A percentile compares a stretch with the other conserved stretches of the same genome.
These are phyloP conservation scores for Phaseolus lunatus DNA, from an alignment of 306 rosid species.

Conservation along the genomic window DNA sequence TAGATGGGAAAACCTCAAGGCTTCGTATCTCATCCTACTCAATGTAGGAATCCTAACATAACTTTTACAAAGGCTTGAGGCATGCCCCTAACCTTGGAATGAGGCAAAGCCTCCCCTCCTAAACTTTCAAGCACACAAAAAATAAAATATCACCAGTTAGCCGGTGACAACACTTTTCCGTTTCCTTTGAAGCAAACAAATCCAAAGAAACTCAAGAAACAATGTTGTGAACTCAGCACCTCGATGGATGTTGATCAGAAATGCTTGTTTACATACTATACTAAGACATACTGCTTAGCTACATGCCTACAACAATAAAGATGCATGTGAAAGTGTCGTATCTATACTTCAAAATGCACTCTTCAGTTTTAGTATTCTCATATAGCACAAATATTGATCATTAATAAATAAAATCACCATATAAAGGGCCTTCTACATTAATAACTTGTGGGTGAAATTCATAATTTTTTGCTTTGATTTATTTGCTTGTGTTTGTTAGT, in stretches of 20 bases:
- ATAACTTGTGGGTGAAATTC: background rate
- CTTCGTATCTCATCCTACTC: too few relatives aligned
- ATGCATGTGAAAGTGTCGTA: background rate
- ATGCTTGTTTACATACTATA: background rate
- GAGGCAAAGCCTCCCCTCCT: background rate
- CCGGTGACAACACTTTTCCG: background rate
- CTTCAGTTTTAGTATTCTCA: background rate
- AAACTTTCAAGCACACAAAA: background rate
- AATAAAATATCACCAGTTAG: constrained; percentile 11
- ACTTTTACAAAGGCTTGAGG: too few relatives aligned
- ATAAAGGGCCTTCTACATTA: background rate
- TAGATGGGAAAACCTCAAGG: too few relatives aligned
- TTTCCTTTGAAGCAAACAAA: constrained; percentile 26
- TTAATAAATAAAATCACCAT: constrained; percentile 19
- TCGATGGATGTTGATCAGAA: constrained; percentile 15
- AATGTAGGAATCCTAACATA: too few relatives aligned
- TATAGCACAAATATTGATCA: constrained; percentile 20
- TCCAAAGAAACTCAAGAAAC: constrained; percentile 1
- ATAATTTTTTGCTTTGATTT: background rate
- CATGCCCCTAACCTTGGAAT: background rate
- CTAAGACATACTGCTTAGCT: constrained; percentile 10
- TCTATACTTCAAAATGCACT: constrained; percentile 5
- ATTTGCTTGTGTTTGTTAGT: constrained; percentile 9
- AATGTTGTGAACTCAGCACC: background rate
- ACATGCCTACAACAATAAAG: constrained; percentile 7